These are phyloP conservation scores for Podospora fimiseda DNA, from an alignment of 495 filamentous ascomycete species.

Conservation along the genomic window DNA sequence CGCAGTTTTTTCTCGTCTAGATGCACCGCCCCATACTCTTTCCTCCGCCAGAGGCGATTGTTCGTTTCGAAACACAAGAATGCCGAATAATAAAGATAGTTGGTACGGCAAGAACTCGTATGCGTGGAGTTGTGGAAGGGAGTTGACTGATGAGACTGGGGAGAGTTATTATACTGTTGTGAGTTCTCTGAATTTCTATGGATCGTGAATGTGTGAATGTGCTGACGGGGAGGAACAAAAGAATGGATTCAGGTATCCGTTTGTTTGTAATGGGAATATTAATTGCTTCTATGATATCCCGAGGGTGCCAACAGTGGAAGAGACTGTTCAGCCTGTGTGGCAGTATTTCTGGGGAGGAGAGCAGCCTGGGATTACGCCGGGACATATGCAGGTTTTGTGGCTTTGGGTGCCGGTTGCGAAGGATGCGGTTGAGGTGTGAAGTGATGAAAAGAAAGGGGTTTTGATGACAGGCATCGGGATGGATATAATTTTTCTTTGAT, in stretches of 20 bases:
- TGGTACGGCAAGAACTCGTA: conserved; percentile 23
- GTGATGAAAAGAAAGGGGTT: neutral
- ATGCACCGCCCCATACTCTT: conserved; percentile 23
- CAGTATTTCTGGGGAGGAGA: conserved; percentile 28
- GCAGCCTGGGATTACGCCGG: conserved; percentile 22
- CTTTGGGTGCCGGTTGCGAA: conserved; percentile 19
- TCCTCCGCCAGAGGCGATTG: conserved; percentile 25
- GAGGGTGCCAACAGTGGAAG: conserved; percentile 4
- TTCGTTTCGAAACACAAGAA: conserved; percentile 23
- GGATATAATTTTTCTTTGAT: no score
- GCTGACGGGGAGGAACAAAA: neutral
- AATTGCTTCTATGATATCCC: conserved; percentile 31
- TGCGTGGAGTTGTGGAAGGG: conserved; percentile 21
- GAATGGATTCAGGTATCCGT: conserved; percentile 26
- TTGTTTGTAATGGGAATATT: conserved; percentile 29
- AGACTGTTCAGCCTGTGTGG: conserved; percentile 22
- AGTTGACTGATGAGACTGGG: neutral
- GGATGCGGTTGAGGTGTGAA: neutral
- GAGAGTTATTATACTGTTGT: conserved; percentile 27
- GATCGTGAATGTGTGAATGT: no score
- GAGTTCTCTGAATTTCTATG: conserved; percentile 3
- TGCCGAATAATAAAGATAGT: conserved; percentile 31
- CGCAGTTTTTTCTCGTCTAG: conserved; percentile 24
- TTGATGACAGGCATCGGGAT: no score
- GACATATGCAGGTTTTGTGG: conserved; percentile 27